Evolutionary conservation across 257 asterid species (phyloP), one percentile per base, ranked within the genome.

Genomic region (Solanum etuberosum): DNA sequence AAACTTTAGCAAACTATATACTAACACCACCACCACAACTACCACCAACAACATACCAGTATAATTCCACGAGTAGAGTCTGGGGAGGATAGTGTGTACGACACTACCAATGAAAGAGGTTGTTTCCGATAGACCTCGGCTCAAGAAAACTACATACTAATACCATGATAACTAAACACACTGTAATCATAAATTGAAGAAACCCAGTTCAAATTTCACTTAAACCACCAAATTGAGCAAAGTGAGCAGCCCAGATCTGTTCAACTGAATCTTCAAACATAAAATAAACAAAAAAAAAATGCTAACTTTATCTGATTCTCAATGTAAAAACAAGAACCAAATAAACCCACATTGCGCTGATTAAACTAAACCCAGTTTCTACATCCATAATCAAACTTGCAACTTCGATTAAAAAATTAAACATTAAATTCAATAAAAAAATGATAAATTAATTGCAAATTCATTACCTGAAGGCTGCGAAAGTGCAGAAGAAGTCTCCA

Each of bases 391-490:
- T 31, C 18, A 70, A 85, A 68, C 11, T 31, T 29, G 46, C 2
- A 85, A 71, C 32, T 61, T 71, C 21, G 42, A 43, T 43, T 37
- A 14, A 32, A 29, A 32, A 14, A 27, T 72, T 51, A 9, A 21
- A 25, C 4, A 51, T 51, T 27, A 48, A 32, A 7, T 9, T 48
- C 7, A 37, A 84, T 15, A 37, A 57, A 34, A 51, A 15, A 16
- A 27, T 29, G 31, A 87, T 21, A 81, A 70, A 72, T 1, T 70
- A 13, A 54, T 51, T 3, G 34, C 6, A 46, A 65, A 14, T 27
- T 71, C 73, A 83, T 48, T 71, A 88, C 90, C 90, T 70, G 90
- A 88, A 81, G 51, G 77, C 31, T 74, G 90, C 15, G 89, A 88
- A 88, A 84, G 83, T 46, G 89, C 37, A 25, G 87, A 83, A 54